phyloP scores from a whole-genome alignment of 2,329 filamentous ascomycete genomes.

The Xylariaceae sp. region DNA sequence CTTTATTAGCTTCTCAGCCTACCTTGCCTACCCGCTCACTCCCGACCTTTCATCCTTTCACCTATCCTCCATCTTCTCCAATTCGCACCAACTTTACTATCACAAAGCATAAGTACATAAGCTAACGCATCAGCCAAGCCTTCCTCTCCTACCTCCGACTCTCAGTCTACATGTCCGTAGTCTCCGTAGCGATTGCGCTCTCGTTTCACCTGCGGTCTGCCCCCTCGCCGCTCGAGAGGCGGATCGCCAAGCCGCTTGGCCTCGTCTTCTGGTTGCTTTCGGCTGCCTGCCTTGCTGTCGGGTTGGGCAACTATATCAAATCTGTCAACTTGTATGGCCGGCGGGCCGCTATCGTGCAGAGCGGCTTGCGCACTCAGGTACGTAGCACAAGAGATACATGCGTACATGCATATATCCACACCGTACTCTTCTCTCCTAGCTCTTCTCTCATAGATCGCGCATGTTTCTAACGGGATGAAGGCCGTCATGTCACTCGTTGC shows the following conservation, averaged over 20 bases:
- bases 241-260: conserved; percentile 78
- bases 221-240: conserved; percentile 66
- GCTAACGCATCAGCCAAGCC: conserved; percentile 35
- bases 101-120: no score
- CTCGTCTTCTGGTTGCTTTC: conserved; percentile 83
- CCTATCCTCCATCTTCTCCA: not conserved
- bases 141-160: conserved; percentile 91
- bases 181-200: conserved; percentile 83
- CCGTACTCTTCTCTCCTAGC: not conserved
- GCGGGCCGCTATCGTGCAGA: conserved; percentile 80
- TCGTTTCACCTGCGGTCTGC: conserved; percentile 83
- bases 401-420: no score
- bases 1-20: not conserved
- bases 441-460: not conserved
- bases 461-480: no score
- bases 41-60: not conserved
- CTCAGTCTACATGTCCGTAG: conserved; percentile 84
- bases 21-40: no score
- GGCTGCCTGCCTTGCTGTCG: conserved; percentile 69
- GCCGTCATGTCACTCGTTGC: conserved; percentile 57
- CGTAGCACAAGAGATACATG: no score
- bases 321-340: conserved; percentile 76
- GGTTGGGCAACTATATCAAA: conserved; percentile 82
- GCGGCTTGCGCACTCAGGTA: conserved; percentile 86
- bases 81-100: not conserved